Evolutionary conservation across 345 rosid genomes (phyloP).

Genomic region (Eutrema heterophyllum): DNA sequence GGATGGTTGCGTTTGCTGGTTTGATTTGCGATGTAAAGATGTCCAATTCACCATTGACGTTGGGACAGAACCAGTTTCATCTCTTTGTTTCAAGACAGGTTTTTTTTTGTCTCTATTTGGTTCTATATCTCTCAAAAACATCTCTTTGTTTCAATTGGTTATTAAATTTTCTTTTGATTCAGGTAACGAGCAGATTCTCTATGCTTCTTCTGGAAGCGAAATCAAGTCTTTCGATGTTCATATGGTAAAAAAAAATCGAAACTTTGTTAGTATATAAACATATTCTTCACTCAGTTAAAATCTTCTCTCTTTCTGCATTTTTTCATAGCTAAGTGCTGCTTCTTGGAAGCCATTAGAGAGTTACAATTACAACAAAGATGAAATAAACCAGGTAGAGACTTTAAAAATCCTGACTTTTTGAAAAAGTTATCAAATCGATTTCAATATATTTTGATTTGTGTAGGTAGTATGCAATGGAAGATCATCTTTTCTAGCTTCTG

Average conservation of each 20-base stretch:
- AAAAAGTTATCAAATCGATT: neutral
- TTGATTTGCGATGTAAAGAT: conserved; percentile 88
- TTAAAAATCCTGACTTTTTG: neutral
- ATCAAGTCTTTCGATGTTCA: conserved; percentile 78
- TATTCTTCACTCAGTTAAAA: neutral
- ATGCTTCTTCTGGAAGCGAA: conserved; percentile 60
- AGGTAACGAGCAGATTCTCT: conserved; percentile 78
- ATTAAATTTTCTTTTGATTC: neutral
- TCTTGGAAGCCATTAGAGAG: conserved; percentile 60
- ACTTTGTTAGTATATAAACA: neutral
- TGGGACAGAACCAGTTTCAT: conserved; percentile 62
- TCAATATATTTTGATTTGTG: neutral
- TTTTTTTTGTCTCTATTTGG: neutral
- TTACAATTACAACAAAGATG: conserved; percentile 75
- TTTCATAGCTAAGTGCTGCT: conserved; percentile 31
- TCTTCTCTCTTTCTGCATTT: neutral
- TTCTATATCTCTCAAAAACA: neutral
- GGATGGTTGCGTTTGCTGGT: conserved; percentile 96
- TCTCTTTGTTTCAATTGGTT: neutral
- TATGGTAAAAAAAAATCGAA: conserved; percentile 43
- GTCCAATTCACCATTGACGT: conserved; percentile 58
- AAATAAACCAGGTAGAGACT: conserved; percentile 69
- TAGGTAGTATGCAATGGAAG: conserved; percentile 52
- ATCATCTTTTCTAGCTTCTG: conserved; percentile 76
- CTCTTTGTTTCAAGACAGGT: conserved; percentile 81